Evolutionary conservation across 257 asterid genomes (phyloP), one percentile per base, ranked within the genome.

Genomic region (Asclepias syriaca): DNA sequence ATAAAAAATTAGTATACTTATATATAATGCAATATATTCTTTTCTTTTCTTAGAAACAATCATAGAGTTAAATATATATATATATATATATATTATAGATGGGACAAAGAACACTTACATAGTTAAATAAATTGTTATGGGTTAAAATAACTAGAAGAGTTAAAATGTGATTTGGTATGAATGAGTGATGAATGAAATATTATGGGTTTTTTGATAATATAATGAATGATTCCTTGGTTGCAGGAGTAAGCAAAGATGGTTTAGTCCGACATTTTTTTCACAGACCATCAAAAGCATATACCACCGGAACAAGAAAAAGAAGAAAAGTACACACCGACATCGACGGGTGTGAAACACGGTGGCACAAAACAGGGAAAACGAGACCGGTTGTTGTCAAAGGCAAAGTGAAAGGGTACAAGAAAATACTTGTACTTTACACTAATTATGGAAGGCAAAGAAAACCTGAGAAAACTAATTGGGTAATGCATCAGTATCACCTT

Each of bases 311-410:
- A 1, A 66, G 87, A 43, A 83, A 83, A 57, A 78, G 87, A 71
- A 78, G 87, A 74, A 83, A 83, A 81, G 87, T 83, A 2, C 80
- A 80, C 60, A 80, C 87, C 0, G 78, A 81, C 43, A 68, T 53
- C 2, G 81, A 81, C 0, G 87, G 87, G 21, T 77, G 80, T 50
- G 85, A 83, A 70, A 83, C 85, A 2, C 71, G 87, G 32, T 83
- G 87, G 87, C 85, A 83, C 75, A 83, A 83, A 68, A 83, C 85
- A 14, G 87, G 87, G 32, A 83, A 83, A 68, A 83, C 87, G 0
- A 75, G 85, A 46, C 81, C 87, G 27, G 81, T 83, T 46, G 59
- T 75, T 18, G 76, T 73, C 3, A 78, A 83, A 68, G 79, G 76
- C 56, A 81, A 65, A 79, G 78, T 83, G 69, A 83, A 78, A 81